Percentiles rank a stretch among this genome's conserved stretches.
phyloP scores from a whole-genome alignment of 129 eudicot species.

The Cynara cardunculus region DNA sequence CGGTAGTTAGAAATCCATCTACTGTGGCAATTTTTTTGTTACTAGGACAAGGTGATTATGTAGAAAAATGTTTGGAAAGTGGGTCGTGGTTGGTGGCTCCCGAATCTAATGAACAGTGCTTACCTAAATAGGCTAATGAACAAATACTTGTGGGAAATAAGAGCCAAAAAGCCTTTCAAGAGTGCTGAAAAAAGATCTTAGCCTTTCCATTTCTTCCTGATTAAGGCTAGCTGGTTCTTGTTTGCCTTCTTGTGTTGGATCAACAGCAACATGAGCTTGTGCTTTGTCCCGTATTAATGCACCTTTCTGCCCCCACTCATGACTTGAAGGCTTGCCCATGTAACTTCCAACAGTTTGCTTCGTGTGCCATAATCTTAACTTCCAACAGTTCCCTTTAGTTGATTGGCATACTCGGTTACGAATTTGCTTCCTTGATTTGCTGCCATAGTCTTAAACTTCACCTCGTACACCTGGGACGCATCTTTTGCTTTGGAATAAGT shows the following conservation, averaged over 20 bases:
- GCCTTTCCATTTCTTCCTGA: not conserved
- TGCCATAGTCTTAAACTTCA: not conserved
- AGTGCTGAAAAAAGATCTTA: not conserved
- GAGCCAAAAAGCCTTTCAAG: too few species aligned
- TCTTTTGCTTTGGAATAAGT: not conserved
- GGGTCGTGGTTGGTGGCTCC: not conserved
- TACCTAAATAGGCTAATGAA: not conserved
- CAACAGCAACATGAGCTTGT: not conserved
- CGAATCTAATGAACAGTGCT: not conserved
- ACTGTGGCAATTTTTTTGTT: too few species aligned
- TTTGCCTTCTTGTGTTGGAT: not conserved
- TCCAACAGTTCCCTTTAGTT: too few species aligned
- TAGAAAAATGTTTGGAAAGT: too few species aligned
- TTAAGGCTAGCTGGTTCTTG: not conserved
- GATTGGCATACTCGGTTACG: too few species aligned
- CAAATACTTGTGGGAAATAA: too few species aligned
- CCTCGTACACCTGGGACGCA: not conserved
- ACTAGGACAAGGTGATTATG: too few species aligned
- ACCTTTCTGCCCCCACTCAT: not conserved
- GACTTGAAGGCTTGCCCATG: not conserved
- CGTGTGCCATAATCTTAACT: not conserved
- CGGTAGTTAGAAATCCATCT: too few species aligned
- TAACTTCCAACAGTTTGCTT: not conserved
- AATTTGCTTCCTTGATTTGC: not conserved
- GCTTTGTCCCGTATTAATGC: not conserved